Conservation (phyloP, 2,329 filamentous ascomycete genomes). For the Alternaria burnsii region DNA sequence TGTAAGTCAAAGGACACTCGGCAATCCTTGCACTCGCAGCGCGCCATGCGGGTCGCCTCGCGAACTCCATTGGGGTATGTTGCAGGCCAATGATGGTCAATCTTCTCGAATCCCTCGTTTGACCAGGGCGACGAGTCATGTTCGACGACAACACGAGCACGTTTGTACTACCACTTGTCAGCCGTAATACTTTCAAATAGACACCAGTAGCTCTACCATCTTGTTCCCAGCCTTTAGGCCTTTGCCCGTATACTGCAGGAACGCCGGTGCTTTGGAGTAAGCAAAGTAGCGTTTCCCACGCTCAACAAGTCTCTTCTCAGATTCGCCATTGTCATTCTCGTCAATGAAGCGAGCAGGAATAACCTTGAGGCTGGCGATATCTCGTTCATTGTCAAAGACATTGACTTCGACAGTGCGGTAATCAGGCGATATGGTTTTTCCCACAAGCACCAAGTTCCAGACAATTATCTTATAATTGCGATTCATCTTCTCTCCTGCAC, state of each 20-base stretch:
- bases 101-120: too few relatives aligned
- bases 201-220: too few relatives aligned
- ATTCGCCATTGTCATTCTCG: too few relatives aligned
- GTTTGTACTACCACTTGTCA: background rate
- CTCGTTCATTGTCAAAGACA: background rate
- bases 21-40: background rate
- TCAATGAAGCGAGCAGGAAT: background rate
- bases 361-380: background rate
- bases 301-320: background rate
- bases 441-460: too few relatives aligned
- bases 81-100: too few relatives aligned
- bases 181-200: accelerated
- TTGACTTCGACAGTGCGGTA: background rate
- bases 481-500: too few relatives aligned
- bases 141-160: background rate
- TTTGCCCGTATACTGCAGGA: background rate
- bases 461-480: too few relatives aligned
- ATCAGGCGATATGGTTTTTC: too few relatives aligned
- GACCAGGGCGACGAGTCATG: background rate
- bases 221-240: accelerated
- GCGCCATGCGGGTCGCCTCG: too few relatives aligned
- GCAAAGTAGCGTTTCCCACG: background rate
- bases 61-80: too few relatives aligned
- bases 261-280: accelerated
- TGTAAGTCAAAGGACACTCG: background rate